phyloP scores from a whole-genome alignment of 192 early-diverging fungal species.

The Backusella tuberculispora region DNA sequence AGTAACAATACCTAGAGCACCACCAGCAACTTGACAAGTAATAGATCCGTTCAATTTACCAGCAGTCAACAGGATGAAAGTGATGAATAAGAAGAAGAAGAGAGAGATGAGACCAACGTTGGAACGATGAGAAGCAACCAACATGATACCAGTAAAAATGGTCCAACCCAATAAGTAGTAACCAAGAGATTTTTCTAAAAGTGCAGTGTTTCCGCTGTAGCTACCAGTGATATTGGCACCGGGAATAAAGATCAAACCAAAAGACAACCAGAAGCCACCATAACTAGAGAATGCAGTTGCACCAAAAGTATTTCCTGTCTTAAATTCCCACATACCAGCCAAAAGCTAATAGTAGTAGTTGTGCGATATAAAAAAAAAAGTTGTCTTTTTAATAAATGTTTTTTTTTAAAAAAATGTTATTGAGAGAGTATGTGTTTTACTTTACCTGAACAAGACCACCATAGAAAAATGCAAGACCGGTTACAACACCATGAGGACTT shows the following conservation, averaged over 20 bases:
- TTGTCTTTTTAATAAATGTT: not conserved
- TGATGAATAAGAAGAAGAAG: constrained; percentile 70
- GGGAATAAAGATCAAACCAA: constrained; percentile 59
- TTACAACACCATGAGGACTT: constrained; percentile 62
- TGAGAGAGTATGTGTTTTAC: not conserved
- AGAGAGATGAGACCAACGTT: constrained; percentile 63
- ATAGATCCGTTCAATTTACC: constrained; percentile 57
- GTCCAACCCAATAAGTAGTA: constrained; percentile 71
- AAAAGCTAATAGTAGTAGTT: constrained; percentile 51
- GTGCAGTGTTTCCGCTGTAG: constrained; percentile 35
- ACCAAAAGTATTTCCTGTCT: constrained; percentile 79
- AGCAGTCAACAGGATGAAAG: constrained; percentile 68
- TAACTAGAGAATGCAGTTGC: constrained; percentile 79
- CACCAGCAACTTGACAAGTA: constrained; percentile 63
- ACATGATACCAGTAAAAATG: constrained; percentile 75
- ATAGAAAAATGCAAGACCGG: constrained; percentile 73
- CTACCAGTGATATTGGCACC: constrained; percentile 52
- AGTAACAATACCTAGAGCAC: constrained; percentile 73
- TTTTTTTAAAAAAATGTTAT: not conserved
- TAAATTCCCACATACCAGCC: constrained; percentile 68
- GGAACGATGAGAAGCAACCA: constrained; percentile 67
- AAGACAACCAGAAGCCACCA: constrained; percentile 72
- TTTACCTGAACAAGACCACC: constrained; percentile 71
- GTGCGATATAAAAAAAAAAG: not conserved
- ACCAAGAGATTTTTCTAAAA: constrained; percentile 52